A percentile compares a stretch with the other conserved stretches of the same genome.
phyloP scores from a whole-genome alignment of 495 filamentous ascomycete species.

The Apodospora peruviana region DNA sequence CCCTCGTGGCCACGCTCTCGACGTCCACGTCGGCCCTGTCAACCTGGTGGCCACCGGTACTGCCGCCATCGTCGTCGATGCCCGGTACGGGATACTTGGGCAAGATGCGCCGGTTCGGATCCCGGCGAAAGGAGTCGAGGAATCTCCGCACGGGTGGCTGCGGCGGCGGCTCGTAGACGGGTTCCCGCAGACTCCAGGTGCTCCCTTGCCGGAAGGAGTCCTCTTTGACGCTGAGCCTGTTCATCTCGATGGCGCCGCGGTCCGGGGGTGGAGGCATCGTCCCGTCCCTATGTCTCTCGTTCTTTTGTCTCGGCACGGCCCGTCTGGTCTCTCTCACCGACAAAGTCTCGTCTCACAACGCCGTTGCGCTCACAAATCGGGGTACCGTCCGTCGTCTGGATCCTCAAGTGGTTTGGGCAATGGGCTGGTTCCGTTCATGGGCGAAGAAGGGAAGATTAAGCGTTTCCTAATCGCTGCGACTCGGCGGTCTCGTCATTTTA shows the following conservation, averaged over 20 bases:
- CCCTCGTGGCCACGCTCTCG: background rate
- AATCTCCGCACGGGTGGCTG: slow-evolving; percentile 39
- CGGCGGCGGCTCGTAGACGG: slow-evolving; percentile 12
- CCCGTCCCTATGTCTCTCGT: too few relatives aligned
- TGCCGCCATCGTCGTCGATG: background rate
- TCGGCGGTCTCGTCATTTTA: too few relatives aligned
- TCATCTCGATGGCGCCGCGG: slow-evolving; percentile 12
- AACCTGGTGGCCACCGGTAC: background rate
- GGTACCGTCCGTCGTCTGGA: too few relatives aligned
- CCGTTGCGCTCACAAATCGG: too few relatives aligned
- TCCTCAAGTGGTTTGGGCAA: too few relatives aligned
- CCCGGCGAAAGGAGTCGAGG: slow-evolving; percentile 75
- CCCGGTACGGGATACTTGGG: slow-evolving; percentile 32
- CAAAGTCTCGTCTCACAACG: too few relatives aligned
- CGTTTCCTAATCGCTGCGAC: too few relatives aligned
- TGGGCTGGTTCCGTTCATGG: too few relatives aligned
- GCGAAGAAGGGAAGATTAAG: too few relatives aligned
- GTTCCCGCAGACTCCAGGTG: slow-evolving; percentile 33
- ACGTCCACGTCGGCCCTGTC: background rate
- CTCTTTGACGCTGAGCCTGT: slow-evolving; percentile 13
- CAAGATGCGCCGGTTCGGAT: slow-evolving; percentile 61
- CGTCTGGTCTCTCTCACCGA: too few relatives aligned
- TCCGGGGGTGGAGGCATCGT: slow-evolving; percentile 4
- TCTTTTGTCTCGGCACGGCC: too few relatives aligned
- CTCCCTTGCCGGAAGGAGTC: slow-evolving; percentile 34